These are phyloP conservation scores for Biancaea sappan DNA, from an alignment of 306 rosid genomes.

Conservation along the genomic window DNA sequence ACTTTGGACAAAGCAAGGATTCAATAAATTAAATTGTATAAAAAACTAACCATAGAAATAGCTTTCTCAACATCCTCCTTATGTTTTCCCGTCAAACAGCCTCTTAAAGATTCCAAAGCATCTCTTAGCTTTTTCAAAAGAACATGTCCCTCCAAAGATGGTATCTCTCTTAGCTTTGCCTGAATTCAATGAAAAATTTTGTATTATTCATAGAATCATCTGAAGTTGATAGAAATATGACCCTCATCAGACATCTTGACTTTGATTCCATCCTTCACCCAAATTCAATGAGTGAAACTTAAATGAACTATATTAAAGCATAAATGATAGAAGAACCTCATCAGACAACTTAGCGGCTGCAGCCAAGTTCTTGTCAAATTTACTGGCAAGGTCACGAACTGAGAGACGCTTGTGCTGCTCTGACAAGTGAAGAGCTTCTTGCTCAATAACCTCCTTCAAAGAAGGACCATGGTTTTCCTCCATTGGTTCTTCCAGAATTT, in stretches of 20 bases:
- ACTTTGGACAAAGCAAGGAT: slow-evolving; percentile 12
- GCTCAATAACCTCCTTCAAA: slow-evolving; percentile 73
- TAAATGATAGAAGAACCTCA: slow-evolving; percentile 58
- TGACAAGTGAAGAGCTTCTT: slow-evolving; percentile 71
- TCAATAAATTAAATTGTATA: not conserved
- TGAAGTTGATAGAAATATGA: slow-evolving; percentile 18
- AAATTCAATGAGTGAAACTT: slow-evolving; percentile 5
- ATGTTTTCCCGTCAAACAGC: slow-evolving; percentile 70
- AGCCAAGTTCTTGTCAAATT: slow-evolving; percentile 93
- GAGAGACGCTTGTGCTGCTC: slow-evolving; percentile 96
- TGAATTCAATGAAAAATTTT: slow-evolving; percentile 41
- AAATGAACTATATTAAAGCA: slow-evolving; percentile 12
- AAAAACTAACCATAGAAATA: slow-evolving; percentile 84
- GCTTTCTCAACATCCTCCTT: slow-evolving; percentile 98
- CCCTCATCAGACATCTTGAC: too few relatives aligned
- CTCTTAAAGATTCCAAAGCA: slow-evolving; percentile 83
- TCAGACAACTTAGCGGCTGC: slow-evolving; percentile 92
- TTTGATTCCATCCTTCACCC: too few relatives aligned
- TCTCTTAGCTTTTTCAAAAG: slow-evolving; percentile 94
- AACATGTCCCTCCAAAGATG: slow-evolving; percentile 98
- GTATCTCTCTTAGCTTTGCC: slow-evolving; percentile 88
- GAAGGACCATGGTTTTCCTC: slow-evolving; percentile 73
- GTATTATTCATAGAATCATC: not conserved
- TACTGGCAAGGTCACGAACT: slow-evolving; percentile 95
- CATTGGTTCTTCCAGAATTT: slow-evolving; percentile 74